These are phyloP conservation scores for Davidsoniella virescens DNA, from an alignment of 2,329 filamentous ascomycete genomes.

Conservation along the genomic window DNA sequence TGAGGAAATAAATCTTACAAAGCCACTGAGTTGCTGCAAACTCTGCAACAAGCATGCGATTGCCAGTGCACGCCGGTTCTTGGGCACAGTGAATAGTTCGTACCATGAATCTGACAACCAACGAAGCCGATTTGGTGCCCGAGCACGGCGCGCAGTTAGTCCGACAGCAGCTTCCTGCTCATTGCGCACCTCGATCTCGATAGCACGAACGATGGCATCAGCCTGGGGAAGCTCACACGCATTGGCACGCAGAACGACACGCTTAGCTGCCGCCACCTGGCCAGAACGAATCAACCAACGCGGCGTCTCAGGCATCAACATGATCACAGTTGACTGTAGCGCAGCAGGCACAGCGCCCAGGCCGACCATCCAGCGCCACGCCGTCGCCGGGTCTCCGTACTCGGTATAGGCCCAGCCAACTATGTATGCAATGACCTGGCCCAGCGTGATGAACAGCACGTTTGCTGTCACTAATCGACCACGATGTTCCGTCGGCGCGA, in stretches of 20 bases:
- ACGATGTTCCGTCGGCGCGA: conserved; percentile 59
- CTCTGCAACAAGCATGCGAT: conserved; percentile 81
- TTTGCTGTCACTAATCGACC: conserved; percentile 71
- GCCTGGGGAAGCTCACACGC: conserved; percentile 31
- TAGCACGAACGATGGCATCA: conserved; percentile 46
- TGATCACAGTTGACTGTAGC: conserved; percentile 51
- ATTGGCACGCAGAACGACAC: conserved; percentile 45
- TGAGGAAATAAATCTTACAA: conserved; percentile 33
- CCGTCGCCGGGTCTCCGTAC: conserved; percentile 32
- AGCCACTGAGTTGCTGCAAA: conserved; percentile 76
- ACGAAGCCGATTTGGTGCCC: background rate
- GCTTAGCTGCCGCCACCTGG: conserved; percentile 41
- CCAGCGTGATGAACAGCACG: conserved; percentile 68
- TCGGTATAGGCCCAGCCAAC: conserved; percentile 61
- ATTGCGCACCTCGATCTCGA: conserved; percentile 58
- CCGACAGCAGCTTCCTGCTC: conserved; percentile 35
- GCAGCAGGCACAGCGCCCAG: conserved; percentile 63
- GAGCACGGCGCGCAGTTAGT: conserved; percentile 23
- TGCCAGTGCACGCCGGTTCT: conserved; percentile 56
- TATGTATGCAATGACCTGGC: conserved; percentile 78
- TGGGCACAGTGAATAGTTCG: conserved; percentile 39
- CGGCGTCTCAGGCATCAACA: conserved; percentile 73
- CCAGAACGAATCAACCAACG: conserved; percentile 67
- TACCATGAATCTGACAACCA: conserved; percentile 22
- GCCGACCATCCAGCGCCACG: conserved; percentile 88